Percentiles rank a stretch among this genome's conserved stretches.
Conservation (phyloP, 352 stramenopile genomes). For the Peronospora farinosa region DNA sequence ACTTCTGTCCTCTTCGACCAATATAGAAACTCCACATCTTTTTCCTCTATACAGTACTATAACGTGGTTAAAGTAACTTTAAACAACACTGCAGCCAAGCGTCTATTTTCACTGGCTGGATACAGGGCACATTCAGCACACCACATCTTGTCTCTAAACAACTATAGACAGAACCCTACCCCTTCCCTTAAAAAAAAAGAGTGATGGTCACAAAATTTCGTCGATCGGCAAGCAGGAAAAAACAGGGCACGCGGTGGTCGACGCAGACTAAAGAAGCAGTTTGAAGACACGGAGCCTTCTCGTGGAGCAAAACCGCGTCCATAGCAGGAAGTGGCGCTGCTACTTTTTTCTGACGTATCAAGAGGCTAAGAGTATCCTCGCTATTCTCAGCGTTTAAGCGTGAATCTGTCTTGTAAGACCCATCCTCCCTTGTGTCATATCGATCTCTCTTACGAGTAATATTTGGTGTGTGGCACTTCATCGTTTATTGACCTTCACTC, state of each 20-base stretch:
- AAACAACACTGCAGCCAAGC: no score
- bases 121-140: no score
- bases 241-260: slow-evolving; percentile 24
- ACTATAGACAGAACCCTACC: background rate
- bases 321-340: slow-evolving; percentile 9
- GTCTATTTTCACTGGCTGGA: no score
- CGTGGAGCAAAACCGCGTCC: slow-evolving; percentile 14
- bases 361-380: slow-evolving; percentile 4
- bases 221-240: slow-evolving; percentile 33
- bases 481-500: slow-evolving; percentile 8
- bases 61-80: no score
- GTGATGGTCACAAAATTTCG: slow-evolving; percentile 27
- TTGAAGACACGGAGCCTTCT: slow-evolving; percentile 22
- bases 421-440: background rate
- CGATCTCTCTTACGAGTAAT: slow-evolving; percentile 10
- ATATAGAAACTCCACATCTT: no score
- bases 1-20: no score
- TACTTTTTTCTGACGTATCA: slow-evolving; percentile 3
- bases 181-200: slow-evolving; percentile 1
- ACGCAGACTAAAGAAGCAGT: slow-evolving; percentile 27
- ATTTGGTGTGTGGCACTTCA: background rate
- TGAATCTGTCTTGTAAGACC: slow-evolving; percentile 5
- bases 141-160: no score
- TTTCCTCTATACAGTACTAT: no score
- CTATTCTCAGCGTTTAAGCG: slow-evolving; percentile 3